Conservation (phyloP, 225 moss, liverwort and hornwort species). For the Ulota crispa region DNA sequence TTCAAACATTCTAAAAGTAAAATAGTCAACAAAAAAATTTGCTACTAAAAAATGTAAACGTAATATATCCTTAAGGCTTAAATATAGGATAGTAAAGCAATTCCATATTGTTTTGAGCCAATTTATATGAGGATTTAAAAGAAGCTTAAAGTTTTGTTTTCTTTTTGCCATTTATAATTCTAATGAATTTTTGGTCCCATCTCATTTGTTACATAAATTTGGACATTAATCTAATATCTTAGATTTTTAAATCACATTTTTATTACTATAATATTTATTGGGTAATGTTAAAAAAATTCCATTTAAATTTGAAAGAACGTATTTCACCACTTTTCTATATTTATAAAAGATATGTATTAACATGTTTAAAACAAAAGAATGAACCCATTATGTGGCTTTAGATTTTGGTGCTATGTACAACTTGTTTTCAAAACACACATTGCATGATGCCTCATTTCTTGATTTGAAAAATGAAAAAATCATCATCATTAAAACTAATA, state of each 20-base stretch:
- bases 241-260: accelerated
- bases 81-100: background rate
- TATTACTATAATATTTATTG: too few relatives aligned
- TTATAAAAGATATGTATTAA: background rate
- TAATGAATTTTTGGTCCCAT: background rate
- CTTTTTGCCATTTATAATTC: accelerated
- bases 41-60: background rate
- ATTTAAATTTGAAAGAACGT: background rate
- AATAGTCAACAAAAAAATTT: background rate
- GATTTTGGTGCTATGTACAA: accelerated
- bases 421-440: background rate
- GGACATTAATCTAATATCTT: background rate
- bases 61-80: too few relatives aligned
- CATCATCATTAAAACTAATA: too few relatives aligned
- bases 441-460: background rate
- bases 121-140: background rate
- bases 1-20: background rate
- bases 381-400: too few relatives aligned
- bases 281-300: accelerated
- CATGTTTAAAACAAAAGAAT: too few relatives aligned
- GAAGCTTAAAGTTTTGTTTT: background rate
- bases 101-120: accelerated
- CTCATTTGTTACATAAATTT: background rate
- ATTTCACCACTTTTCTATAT: accelerated
- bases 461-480: background rate